These are phyloP conservation scores for Fraxinus sp. DNA, from an alignment of 305 asterid species.

Conservation along the genomic window DNA sequence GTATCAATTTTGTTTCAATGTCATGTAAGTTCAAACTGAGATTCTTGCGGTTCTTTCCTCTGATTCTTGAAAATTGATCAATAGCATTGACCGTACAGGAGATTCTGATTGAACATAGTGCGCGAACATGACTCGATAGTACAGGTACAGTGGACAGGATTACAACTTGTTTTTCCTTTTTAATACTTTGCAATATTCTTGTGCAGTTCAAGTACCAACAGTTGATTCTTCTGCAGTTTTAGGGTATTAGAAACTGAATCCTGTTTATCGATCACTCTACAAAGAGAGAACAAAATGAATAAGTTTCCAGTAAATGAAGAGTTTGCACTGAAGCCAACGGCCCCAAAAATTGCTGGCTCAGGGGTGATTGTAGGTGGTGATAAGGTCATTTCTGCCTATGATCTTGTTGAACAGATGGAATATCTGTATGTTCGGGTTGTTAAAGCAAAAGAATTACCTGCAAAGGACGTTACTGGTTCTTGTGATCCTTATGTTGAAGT, in stretches of 20 bases:
- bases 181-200: background rate
- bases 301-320: slow-evolving; percentile 49
- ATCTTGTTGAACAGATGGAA: slow-evolving; percentile 87
- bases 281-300: slow-evolving; percentile 32
- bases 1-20: background rate
- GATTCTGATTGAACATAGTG: background rate
- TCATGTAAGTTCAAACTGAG: background rate
- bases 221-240: background rate
- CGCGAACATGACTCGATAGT: background rate
- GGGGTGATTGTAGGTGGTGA: slow-evolving; percentile 63
- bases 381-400: slow-evolving; percentile 63
- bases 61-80: background rate
- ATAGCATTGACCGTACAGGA: background rate
- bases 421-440: slow-evolving; percentile 73
- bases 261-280: background rate
- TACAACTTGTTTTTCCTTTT: background rate
- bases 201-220: background rate
- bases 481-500: slow-evolving; percentile 81
- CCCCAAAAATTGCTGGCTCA: slow-evolving; percentile 75
- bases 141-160: background rate
- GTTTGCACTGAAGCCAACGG: slow-evolving; percentile 66
- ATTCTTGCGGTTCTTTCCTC: background rate
- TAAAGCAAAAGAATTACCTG: slow-evolving; percentile 57
- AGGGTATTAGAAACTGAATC: background rate
- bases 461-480: slow-evolving; percentile 53